These are phyloP conservation scores for Danielia oregonensis DNA, from an alignment of 805 yeast species.

Conservation along the genomic window DNA sequence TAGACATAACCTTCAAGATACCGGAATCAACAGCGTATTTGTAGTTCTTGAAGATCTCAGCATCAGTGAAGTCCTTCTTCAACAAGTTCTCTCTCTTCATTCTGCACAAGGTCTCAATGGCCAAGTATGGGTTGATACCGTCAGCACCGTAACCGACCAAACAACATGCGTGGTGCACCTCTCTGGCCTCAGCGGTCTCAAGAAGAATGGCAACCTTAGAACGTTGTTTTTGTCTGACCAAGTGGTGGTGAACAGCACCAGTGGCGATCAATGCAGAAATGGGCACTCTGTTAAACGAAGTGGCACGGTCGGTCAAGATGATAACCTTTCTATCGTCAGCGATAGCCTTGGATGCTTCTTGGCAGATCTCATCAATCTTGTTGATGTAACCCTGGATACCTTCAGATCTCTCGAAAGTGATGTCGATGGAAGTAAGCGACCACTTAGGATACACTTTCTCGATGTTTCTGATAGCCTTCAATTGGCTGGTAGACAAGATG, in stretches of 20 bases:
- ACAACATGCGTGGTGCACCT: conserved; percentile 94
- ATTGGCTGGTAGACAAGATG: conserved; percentile 67
- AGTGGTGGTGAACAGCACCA: conserved; percentile 95
- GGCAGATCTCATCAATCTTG: conserved; percentile 83
- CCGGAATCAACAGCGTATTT: conserved; percentile 86
- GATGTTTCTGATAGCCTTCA: conserved; percentile 70
- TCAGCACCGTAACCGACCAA: conserved; percentile 97
- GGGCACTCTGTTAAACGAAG: conserved; percentile 63
- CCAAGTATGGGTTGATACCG: conserved; percentile 91
- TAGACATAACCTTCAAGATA: conserved; percentile 94
- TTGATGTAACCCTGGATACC: conserved; percentile 83
- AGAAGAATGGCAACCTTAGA: conserved; percentile 88
- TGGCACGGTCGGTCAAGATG: conserved; percentile 67
- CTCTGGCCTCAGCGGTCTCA: conserved; percentile 97
- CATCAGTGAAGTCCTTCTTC: conserved; percentile 51
- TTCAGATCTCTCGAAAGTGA: conserved; percentile 78
- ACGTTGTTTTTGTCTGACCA: conserved; percentile 93
- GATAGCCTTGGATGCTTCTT: conserved; percentile 82
- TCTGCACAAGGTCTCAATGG: conserved; percentile 81
- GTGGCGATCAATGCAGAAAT: conserved; percentile 87
- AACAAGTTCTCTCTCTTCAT: conserved; percentile 79
- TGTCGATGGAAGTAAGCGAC: conserved; percentile 80
- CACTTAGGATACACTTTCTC: conserved; percentile 78
- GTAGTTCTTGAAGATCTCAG: conserved; percentile 69
- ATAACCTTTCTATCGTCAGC: conserved; percentile 70